Base-by-base conservation (phyloP, 1,284 basidiomycete species). In the Trichosporon sp. region DNA sequence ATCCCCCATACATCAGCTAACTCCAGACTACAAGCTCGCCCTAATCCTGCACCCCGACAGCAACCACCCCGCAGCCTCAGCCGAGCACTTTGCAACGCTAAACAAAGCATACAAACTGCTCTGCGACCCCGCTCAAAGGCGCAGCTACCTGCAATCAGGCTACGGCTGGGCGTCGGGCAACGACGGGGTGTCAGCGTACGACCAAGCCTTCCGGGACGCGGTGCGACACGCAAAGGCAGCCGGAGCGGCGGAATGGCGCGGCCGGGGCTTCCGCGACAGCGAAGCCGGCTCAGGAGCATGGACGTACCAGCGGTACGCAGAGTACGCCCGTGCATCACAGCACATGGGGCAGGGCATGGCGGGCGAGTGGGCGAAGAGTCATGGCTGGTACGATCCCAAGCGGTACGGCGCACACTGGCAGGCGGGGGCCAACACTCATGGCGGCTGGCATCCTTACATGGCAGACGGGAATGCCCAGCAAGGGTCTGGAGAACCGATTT, bases 41-140 rank as follows among this genome's bases (percentile, higher is more conserved):
- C 67, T 77, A 9, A 58, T 81, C 8, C 70, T 79, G n/a, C 79
- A 81, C 65, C 79, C 79, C 7, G 79, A 81, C 65, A 75, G 75
- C 5, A 70, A 71, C 5, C 78, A 81, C 65, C 78, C 78, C 2
- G 77, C 78, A 3, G 73, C 79, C 3, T 78, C 74, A 0, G 72
- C 75, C 1, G 70, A 74, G 16, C 70, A 80, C 66, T 81, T 81
- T 60, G 69, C 75, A 4, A 71, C 67, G 4, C 73, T 81, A 13
- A 70, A 75, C 66, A 64, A 68, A 23, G 79, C 79, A 7, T 81
- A 81, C 70, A 79, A 70, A 33, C 70, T 81, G 13, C 72, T 81
- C 11, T 76, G 75, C 1, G 61, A 70, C 3, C 66, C 72, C 1
- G 64, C 69, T 4, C 67, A 70, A 1, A 70, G 78, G 58, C 62